Conservation (phyloP, 2,329 filamentous ascomycete species). For the Epichloe sp. region DNA sequence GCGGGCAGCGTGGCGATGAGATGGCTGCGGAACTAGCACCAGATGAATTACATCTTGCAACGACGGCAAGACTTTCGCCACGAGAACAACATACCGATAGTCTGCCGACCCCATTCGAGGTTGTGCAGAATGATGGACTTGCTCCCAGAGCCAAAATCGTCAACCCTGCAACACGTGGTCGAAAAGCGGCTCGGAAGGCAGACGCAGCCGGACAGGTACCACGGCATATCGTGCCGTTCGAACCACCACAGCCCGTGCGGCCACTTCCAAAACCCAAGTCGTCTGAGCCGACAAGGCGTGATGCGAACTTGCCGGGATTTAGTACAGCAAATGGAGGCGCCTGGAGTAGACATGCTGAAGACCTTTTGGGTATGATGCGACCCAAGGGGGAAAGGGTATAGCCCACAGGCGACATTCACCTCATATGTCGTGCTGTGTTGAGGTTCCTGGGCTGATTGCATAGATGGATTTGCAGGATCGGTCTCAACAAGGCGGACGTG, state of each 20-base stretch:
- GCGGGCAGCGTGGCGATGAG: neutral
- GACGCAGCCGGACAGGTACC: slow-evolving; percentile 37
- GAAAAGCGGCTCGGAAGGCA: slow-evolving; percentile 37
- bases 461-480: neutral
- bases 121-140: neutral
- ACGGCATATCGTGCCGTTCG: slow-evolving; percentile 26
- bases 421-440: neutral
- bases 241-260: slow-evolving; percentile 12
- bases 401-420: neutral
- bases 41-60: neutral
- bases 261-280: neutral
- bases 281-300: slow-evolving; percentile 1
- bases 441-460: neutral
- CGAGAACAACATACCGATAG: neutral
- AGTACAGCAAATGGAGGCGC: slow-evolving; percentile 43
- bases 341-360: slow-evolving; percentile 57
- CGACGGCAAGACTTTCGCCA: neutral
- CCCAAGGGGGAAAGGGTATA: slow-evolving; percentile 23
- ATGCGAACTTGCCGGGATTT: slow-evolving; percentile 27
- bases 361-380: slow-evolving; percentile 48
- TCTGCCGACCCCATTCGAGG: neutral
- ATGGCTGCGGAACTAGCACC: neutral
- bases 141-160: slow-evolving; percentile 14
- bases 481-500: neutral
- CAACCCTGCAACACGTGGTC: slow-evolving; percentile 40